Evolutionary conservation across 768 basidiomycete genomes (phyloP), one percentile per base, ranked within the genome.

Genomic region (Lentinula boryana): DNA sequence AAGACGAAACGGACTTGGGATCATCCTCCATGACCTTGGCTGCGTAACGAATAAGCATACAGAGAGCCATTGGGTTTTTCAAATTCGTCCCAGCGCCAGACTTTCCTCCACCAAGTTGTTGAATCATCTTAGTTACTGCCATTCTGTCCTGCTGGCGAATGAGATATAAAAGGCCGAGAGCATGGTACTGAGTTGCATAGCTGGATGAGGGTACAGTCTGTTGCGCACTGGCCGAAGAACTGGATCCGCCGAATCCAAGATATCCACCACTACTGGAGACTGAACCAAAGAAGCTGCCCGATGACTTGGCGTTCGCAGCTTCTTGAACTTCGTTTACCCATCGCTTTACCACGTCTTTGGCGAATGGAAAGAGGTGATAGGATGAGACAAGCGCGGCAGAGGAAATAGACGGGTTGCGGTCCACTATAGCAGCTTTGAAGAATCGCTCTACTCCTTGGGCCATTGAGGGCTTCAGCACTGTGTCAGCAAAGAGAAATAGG

Each of bases 251-350:
- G 68, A 92, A 93, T 57, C 91, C 86, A 61, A 94, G 84, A 68
- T 91, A 91, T 56, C 83, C 81, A 23, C 84, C 78, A 13, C 79
- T 74, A n/a, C 50, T 50, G 35, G 75, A 69, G 48, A 76, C 77
- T 21, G 76, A 73, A 31, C 80, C 76, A 67, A 91, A 92, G 72
- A 91, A 85, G 4, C 86, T 83, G 1, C 84, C 75, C 0, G 86
- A 83, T 0, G 89, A 81, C 72, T 97, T 98, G 5, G 93, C 86
- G 69, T 86, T 95, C 65, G 97, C 89, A 0, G 97, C 93, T 72
- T 99, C 97, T 68, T 98, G 95, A 1, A 89, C 93, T 75, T 99
- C 97, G 73, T 98, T 98, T n/a, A 93, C 93, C 97, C 97, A 99
- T 67, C 97, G 88, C 70, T 93, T 95, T 63, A 98, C 96, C 54